phyloP scores from a whole-genome alignment of 768 basidiomycete species.

The Mycena venus region DNA sequence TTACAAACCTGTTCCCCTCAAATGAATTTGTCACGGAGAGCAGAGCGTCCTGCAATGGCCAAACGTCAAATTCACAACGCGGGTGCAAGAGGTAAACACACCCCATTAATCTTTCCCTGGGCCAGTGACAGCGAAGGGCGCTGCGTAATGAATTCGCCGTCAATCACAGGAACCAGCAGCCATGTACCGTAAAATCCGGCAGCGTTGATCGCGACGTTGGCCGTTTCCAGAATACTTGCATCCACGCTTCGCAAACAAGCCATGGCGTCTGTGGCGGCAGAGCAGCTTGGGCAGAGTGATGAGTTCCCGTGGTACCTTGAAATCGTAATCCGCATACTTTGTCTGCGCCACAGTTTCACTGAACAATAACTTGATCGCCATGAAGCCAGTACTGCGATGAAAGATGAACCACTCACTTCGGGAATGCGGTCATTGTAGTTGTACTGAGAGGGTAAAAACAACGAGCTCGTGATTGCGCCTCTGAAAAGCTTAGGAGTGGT shows the following conservation, averaged over 20 bases:
- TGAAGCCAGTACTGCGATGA: no score
- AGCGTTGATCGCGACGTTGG: conserved; percentile 33
- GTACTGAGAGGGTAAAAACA: conserved; percentile 46
- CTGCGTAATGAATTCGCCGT: conserved; percentile 50
- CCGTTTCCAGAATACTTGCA: conserved; percentile 34
- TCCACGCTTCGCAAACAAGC: conserved; percentile 45
- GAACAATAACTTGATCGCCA: conserved; percentile 17
- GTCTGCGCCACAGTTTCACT: conserved; percentile 33
- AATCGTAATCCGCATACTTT: conserved; percentile 28
- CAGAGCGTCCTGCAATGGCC: conserved; percentile 24
- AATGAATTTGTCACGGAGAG: conserved; percentile 40
- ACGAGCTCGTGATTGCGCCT: conserved; percentile 47
- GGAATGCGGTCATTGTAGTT: conserved; percentile 44
- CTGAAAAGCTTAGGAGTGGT: conserved; percentile 47
- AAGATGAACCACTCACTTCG: background rate
- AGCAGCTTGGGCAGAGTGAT: conserved; percentile 34
- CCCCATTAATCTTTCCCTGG: conserved; percentile 48
- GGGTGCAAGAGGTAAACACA: conserved; percentile 23
- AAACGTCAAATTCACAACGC: no score
- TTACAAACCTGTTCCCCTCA: conserved; percentile 43
- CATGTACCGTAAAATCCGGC: conserved; percentile 42
- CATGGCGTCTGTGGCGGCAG: conserved; percentile 35
- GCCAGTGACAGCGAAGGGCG: conserved; percentile 44
- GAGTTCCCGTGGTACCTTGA: background rate
- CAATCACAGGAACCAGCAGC: conserved; percentile 45